Conservation (phyloP, 2,329 filamentous ascomycete genomes). For the Botrytis galanthina region DNA sequence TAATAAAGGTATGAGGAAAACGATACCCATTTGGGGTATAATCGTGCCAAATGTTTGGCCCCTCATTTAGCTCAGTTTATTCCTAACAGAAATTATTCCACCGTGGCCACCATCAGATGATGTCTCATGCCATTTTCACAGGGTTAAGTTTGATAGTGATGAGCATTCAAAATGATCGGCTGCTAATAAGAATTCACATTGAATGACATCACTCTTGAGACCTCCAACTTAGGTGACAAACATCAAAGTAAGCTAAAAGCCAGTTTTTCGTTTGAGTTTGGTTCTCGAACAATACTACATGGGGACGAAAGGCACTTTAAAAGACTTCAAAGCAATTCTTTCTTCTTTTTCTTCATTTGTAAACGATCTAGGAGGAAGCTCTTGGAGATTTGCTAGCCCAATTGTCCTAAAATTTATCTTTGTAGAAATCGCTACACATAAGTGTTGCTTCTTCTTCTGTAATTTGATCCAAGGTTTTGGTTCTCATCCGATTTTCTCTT, state of each 20-base stretch:
- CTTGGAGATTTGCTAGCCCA: neutral
- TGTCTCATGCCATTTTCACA: neutral
- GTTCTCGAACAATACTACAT: neutral
- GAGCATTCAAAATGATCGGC: neutral
- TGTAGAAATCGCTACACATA: neutral
- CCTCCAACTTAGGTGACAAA: neutral
- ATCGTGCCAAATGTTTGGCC: neutral
- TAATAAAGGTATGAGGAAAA: neutral
- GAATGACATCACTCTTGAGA: neutral
- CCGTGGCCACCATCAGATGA: neutral
- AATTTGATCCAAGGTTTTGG: neutral
- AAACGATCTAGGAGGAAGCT: rapidly evolving
- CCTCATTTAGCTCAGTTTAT: neutral
- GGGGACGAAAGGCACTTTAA: rapidly evolving
- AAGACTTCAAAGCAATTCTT: neutral
- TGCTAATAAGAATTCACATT: neutral
- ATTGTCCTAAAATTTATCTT: neutral
- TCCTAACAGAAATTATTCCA: neutral
- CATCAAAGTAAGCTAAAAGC: neutral
- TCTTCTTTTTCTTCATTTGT: neutral
- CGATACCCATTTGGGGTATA: neutral
- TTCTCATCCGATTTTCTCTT: neutral
- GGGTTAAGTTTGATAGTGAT: neutral
- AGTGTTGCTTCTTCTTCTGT: neutral
- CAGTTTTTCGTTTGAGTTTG: neutral